Evolutionary conservation across 768 basidiomycete genomes (phyloP), one percentile per base, ranked within the genome.

Genomic region (Panaeolus papilionaceus): DNA sequence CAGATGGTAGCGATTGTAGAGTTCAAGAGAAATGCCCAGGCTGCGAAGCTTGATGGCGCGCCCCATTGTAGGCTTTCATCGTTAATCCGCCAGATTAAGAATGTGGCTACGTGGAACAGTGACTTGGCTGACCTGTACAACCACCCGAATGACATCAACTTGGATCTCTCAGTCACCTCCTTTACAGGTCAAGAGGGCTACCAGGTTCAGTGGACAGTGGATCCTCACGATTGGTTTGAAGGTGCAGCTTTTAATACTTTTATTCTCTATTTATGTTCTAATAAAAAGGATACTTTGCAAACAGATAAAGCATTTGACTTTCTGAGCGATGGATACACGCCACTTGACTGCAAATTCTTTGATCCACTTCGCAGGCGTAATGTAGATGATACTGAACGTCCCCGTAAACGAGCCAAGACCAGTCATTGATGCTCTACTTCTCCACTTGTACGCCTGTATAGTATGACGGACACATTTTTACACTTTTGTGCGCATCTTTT

Each of bases 41-140:
- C 18, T 6, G 3, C n/a, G 3, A n/a, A 37, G 4, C 9, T 37
- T 2, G 26, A 33, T 2, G 64, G 64, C 5, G 47, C 47, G 4
- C 20, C 42, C 2, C 64, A 65, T 38, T 65, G 64, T 49, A 65
- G 12, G 16, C 18, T 47, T 38, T 18, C 6, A 20, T 26, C 16
- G 9, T 14, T 64, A 6, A 16, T 7, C 20, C 63, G 42, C 3
- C 63, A 64, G 42, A 4, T 64, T 1, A 20, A 64, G 5, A 49
- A 49, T 14, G 47, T 49, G 2, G 47, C 47, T 4, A 6, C 4
- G 4, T 49, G 47, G 47, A n/a, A 49, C n/a, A 3, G n/a, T 5
- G 47, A 3, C 3, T 26, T 49, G 47, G n/a, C 3, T 4, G 10
- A 49, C 5, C 47, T 49, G 47, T 49, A 49, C 10, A 5, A n/a